A percentile compares a stretch with the other conserved stretches of the same genome.
phyloP scores from a whole-genome alignment of 352 stramenopile species.

The Globisporangium uncinulatum region DNA sequence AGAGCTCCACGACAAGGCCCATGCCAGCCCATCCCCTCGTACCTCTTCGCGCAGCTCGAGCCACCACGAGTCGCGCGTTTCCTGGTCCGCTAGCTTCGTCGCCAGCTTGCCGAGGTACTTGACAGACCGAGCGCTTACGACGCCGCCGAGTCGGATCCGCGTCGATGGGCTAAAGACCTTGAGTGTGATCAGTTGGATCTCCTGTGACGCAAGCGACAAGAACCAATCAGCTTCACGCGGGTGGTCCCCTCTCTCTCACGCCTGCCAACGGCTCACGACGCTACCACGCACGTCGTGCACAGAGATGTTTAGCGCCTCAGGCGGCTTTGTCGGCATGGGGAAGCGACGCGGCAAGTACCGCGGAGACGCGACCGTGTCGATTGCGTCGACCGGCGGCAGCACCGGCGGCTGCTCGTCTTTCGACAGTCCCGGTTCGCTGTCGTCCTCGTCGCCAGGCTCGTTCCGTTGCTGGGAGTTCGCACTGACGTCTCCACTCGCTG shows the following conservation, averaged over 20 bases:
- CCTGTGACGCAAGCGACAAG: constrained; percentile 25
- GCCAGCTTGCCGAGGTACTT: constrained; percentile 91
- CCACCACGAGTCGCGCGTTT: constrained; percentile 98
- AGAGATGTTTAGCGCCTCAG: constrained; percentile 68
- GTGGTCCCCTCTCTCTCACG: no score
- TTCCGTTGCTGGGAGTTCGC: constrained; percentile 16
- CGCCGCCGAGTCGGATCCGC: constrained; percentile 70
- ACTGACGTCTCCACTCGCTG: neutral
- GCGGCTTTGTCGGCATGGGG: constrained; percentile 38
- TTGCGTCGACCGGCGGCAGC: constrained; percentile 18
- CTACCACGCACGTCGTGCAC: constrained; percentile 55
- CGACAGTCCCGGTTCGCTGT: constrained; percentile 18
- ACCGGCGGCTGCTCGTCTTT: constrained; percentile 25
- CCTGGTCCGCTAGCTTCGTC: constrained; percentile 95
- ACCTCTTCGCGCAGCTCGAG: constrained; percentile 95
- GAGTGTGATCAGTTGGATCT: constrained; percentile 94
- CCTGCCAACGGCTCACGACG: neutral
- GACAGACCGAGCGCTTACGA: constrained; percentile 83
- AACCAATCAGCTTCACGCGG: neutral
- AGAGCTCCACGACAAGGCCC: neutral
- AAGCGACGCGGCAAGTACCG: constrained; percentile 47
- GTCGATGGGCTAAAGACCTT: constrained; percentile 88
- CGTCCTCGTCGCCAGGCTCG: constrained; percentile 25
- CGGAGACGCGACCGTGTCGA: constrained; percentile 38
- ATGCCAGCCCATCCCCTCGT: neutral